A percentile compares a stretch with the other conserved stretches of the same genome.
phyloP scores from a whole-genome alignment of 331 rosid species.

The Quercus lobata region DNA sequence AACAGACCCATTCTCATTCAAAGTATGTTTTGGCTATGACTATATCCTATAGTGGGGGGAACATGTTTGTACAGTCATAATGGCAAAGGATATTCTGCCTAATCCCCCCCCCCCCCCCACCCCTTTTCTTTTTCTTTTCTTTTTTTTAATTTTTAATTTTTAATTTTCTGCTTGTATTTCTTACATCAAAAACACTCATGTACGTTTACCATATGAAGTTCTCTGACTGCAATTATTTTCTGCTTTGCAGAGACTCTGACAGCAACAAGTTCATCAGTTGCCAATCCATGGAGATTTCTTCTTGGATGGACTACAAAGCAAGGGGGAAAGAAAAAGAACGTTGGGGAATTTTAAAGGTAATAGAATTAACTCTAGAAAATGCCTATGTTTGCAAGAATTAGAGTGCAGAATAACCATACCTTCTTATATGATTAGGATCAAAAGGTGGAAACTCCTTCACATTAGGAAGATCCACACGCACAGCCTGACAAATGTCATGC shows the following conservation, averaged over 20 bases:
- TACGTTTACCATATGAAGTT: neutral
- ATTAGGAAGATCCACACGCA: neutral
- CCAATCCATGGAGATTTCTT: neutral
- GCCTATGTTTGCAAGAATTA: neutral
- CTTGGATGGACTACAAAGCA: constrained; percentile 8
- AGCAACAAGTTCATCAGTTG: neutral
- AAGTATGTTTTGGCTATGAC: neutral
- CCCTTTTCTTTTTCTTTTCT: fast-evolving
- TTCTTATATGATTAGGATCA: constrained; percentile 6
- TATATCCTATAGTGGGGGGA: neutral
- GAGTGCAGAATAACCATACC: neutral
- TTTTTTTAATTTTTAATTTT: too few species aligned
- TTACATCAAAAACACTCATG: neutral
- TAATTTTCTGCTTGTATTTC: neutral
- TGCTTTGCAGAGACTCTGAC: constrained; percentile 2
- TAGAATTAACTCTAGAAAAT: neutral
- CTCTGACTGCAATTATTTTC: neutral
- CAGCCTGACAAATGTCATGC: neutral
- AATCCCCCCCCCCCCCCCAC: neutral
- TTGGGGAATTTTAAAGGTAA: neutral
- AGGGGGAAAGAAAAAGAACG: neutral
- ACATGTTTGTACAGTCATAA: neutral
- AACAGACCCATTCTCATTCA: too few species aligned
- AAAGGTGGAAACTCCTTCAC: constrained; percentile 17
- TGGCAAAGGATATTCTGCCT: neutral